phyloP scores from a whole-genome alignment of 306 rosid genomes.

The Casuarina cunninghamiana region DNA sequence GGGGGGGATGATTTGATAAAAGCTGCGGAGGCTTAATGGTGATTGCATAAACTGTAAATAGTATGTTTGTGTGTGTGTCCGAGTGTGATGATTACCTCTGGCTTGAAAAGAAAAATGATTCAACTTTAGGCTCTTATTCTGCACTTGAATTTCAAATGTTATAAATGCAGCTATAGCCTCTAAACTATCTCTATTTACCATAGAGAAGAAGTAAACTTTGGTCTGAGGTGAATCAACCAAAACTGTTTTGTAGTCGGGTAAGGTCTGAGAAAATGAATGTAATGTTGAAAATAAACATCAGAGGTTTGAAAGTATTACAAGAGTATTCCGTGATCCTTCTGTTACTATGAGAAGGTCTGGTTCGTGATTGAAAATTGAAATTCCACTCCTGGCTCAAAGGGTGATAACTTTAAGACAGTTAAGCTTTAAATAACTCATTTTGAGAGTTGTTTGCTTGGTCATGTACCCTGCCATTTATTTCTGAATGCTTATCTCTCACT shows the following conservation, averaged over 20 bases:
- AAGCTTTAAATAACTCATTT: constrained; percentile 3
- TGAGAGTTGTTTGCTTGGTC: constrained; percentile 12
- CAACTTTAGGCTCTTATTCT: neutral
- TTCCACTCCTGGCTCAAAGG: neutral
- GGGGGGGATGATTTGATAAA: neutral
- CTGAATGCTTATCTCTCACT: constrained; percentile 10
- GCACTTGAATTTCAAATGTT: neutral
- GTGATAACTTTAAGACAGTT: neutral
- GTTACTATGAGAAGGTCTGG: neutral
- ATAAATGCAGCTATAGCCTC: neutral
- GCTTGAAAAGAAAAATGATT: neutral
- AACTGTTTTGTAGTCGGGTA: neutral
- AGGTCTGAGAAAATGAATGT: neutral
- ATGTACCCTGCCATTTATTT: neutral
- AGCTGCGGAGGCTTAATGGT: neutral
- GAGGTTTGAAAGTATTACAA: neutral
- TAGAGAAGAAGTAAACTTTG: neutral
- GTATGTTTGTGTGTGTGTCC: neutral
- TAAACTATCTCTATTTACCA: neutral
- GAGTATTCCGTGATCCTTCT: neutral
- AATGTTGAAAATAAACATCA: neutral
- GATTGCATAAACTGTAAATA: neutral
- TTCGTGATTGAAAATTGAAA: neutral
- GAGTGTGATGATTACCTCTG: neutral
- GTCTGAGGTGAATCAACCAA: neutral